Evolutionary conservation across 371 early-diverging fungal genomes (phyloP), one percentile per base, ranked within the genome.

Genomic region (Lichtheimia corymbifera): DNA sequence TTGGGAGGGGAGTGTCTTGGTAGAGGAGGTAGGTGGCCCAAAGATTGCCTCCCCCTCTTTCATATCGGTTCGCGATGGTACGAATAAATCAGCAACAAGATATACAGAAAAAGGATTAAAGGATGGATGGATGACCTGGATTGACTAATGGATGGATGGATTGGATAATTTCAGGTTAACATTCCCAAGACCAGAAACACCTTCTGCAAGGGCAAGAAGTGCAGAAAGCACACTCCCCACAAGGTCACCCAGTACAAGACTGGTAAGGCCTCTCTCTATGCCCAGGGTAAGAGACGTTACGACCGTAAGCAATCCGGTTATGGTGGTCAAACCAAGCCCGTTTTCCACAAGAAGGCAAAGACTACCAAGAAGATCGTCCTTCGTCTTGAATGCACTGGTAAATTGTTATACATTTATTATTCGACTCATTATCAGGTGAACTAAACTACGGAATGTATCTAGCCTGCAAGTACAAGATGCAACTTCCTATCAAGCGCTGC

Each of bases 311-410:
- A 94, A 79, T 85, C 86, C 64, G 95, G 95, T 80, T 94, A 91
- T 85, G 99, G 99, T 92, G 99, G 99, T 87, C 99, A 99, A 87
- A 98, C 97, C 83, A 99, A 97, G 91, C 99, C 99, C 77, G 93
- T 97, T 66, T 92, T 92, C 89, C 91, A 90, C 88, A 92, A 92
- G 88, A 85, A 85, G 70, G 97, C 97, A 78, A 97, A 96, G 91
- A 97, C 97, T 70, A 98, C 98, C 84, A 99, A 98, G 93, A 99
- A 99, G 93, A 86, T 98, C 73, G 97, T 97, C 53, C 89, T 99
- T 64, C 95, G 98, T 88, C 83, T 99, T 56, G 98, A 98, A 86
- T 99, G 99, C 89, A 93, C 91, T 66, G 90, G 63, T 63, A 63
- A 22, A 40, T 53, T 30, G 3, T 20, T 28, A 18, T 47, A 14